A percentile compares a stretch with the other conserved stretches of the same genome.
These are phyloP conservation scores for Pyrrhoderma lamaoense DNA, from an alignment of 1,284 basidiomycete species.

Conservation along the genomic window DNA sequence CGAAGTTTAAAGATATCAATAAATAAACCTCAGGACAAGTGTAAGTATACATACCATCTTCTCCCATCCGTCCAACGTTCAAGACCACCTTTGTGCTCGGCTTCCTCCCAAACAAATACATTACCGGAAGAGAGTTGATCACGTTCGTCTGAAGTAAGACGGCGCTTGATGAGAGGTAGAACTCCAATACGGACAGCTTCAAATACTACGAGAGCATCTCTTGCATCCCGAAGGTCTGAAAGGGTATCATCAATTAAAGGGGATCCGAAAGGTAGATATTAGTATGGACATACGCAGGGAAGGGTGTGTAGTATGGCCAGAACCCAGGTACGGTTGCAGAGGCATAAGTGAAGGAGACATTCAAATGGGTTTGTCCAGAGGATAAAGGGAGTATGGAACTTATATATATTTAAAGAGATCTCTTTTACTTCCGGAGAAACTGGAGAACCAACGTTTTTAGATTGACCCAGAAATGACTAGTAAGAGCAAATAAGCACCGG, in stretches of 20 bases:
- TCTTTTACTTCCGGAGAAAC: slow-evolving; percentile 8
- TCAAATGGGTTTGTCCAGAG: neutral
- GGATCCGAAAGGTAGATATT: neutral
- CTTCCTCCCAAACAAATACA: slow-evolving; percentile 78
- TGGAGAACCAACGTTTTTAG: slow-evolving; percentile 7
- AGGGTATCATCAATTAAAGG: slow-evolving; percentile 17
- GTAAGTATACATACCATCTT: slow-evolving; percentile 44
- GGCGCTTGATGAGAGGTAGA: slow-evolving; percentile 61
- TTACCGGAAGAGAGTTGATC: slow-evolving; percentile 62
- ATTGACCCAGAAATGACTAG: slow-evolving; percentile 7
- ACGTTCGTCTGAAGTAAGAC: slow-evolving; percentile 58
- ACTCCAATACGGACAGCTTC: slow-evolving; percentile 67
- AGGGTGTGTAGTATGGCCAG: slow-evolving; percentile 38
- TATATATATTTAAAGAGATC: slow-evolving; percentile 3
- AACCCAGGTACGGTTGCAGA: slow-evolving; percentile 2
- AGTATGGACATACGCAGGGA: slow-evolving; percentile 41
- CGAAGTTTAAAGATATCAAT: slow-evolving; percentile 6
- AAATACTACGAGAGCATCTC: slow-evolving; percentile 52
- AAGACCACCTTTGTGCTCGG: slow-evolving; percentile 67
- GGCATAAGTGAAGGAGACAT: neutral
- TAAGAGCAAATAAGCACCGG: slow-evolving; percentile 15
- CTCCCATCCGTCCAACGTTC: slow-evolving; percentile 73
- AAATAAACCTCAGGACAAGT: neutral
- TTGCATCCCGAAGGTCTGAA: slow-evolving; percentile 59
- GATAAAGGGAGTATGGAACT: neutral